Evolutionary conservation across 1,139 yeast genomes (phyloP).

Genomic region (Protomyces lactucae-debilis): DNA sequence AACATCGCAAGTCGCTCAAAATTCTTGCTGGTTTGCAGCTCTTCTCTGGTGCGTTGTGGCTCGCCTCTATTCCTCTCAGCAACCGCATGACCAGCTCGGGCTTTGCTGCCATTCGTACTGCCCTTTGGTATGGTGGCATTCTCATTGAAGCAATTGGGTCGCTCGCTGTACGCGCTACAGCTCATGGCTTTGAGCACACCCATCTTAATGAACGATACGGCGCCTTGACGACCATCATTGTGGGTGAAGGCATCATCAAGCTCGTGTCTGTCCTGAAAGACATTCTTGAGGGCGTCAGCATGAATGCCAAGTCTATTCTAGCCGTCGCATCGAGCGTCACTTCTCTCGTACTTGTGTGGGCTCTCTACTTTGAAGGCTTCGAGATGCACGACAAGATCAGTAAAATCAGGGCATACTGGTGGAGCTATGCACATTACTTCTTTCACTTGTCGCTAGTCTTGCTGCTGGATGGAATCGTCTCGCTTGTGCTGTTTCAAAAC

Average conservation of each 20-base stretch:
- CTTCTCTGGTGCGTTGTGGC: conserved; percentile 13
- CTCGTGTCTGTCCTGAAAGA: conserved; percentile 15
- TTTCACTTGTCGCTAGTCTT: conserved; percentile 18
- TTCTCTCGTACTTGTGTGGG: conserved; percentile 16
- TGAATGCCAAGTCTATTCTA: conserved; percentile 2
- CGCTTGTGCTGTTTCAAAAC: conserved; percentile 23
- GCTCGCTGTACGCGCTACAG: conserved; percentile 5
- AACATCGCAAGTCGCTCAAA: conserved; percentile 4
- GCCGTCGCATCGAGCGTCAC: conserved; percentile 8
- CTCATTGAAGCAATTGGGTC: conserved; percentile 14
- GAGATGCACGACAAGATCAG: conserved; percentile 4
- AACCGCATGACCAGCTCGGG: background rate
- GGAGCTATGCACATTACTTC: conserved; percentile 20
- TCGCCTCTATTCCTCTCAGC: conserved; percentile 6
- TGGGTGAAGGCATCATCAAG: conserved; percentile 24
- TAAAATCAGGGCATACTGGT: conserved; percentile 5
- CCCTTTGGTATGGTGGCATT: conserved; percentile 15
- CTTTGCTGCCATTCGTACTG: conserved; percentile 3
- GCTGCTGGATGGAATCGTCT: conserved; percentile 16
- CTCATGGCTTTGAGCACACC: conserved; percentile 18
- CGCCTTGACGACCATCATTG: conserved; percentile 20
- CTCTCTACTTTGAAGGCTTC: conserved; percentile 21
- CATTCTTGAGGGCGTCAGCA: conserved; percentile 18
- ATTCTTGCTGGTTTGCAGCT: conserved; percentile 10
- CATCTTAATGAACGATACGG: conserved; percentile 21